Base-by-base conservation (phyloP, 176 grass and related monocot genomes). In the Pontederia paniculata region DNA sequence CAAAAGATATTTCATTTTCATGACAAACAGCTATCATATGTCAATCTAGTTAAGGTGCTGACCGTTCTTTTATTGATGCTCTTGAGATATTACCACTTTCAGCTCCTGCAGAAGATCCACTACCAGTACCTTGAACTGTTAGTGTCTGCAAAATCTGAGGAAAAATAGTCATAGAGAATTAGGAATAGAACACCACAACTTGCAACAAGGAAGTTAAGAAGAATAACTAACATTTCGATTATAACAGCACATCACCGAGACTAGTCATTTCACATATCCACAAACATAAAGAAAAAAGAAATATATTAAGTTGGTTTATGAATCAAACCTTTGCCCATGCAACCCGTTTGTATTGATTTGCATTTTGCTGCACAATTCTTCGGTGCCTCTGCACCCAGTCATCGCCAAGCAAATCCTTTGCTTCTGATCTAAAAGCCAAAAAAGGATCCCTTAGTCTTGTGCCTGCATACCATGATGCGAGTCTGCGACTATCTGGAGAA, bases 381-480 rank as follows among this genome's bases (percentile, higher is more conserved):
- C 86, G 75, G 53, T 91, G 78, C 59, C 58, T 82, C 66, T 91
- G 77, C 74, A 98, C 78, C 93, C 93, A 98, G 72, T 98, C 72
- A 58, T 77, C 73, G 54, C 77, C 86, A 21, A 98, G 68, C 75
- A 98, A 79, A 80, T 91, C 83, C 45, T 91, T 88, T 65, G 75
- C 87, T 77, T 98, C 83, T 77, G 83, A 98, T 55, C 86, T 98
- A 67, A 72, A 55, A 69, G 23, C 21, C 55, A 44, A 5, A 67
- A 2, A 44, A 67, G 20, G 37, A n/a, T n/a, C 3, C 6, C n/a
- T 42, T 50, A 17, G 17, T 54, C 10, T 65, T 25, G 21, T 11
- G 4, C 21, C 15, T 17, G 9, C 9, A 10, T 41, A 13, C 13
- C 10, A 54, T 67, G n/a, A 21, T 14, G 9, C 6, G 18, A 37